Percentiles rank a stretch among this genome's conserved stretches.
Evolutionary conservation across 257 asterid genomes (phyloP).

Genomic region (Primulina huaijiensis): DNA sequence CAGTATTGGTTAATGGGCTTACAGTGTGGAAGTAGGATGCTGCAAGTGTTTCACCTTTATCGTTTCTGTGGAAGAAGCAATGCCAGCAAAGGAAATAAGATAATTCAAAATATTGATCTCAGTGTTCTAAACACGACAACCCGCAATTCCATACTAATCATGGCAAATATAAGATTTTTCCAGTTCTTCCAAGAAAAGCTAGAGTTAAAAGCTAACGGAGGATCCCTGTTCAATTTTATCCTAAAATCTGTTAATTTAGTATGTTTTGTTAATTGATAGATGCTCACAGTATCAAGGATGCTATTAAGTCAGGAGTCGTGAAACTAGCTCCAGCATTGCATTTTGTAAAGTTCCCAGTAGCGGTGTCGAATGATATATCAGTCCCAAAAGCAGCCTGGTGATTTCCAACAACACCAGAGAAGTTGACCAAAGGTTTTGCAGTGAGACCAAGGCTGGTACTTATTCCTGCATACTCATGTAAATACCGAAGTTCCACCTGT

Average conservation of each 20-base stretch:
- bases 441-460: constrained; percentile 85
- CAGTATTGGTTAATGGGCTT: constrained; percentile 70
- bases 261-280: constrained; percentile 2
- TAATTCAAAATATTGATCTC: background rate
- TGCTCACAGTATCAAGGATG: constrained; percentile 80
- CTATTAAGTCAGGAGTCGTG: constrained; percentile 67
- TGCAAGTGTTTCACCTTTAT: constrained; percentile 62
- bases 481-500: constrained; percentile 92
- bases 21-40: constrained; percentile 90
- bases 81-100: background rate
- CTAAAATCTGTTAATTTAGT: background rate
- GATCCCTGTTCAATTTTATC: background rate
- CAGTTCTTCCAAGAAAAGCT: background rate
- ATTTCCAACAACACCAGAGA: constrained; percentile 91
- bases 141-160: background rate
- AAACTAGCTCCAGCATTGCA: constrained; percentile 72
- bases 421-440: constrained; percentile 82
- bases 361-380: constrained; percentile 85
- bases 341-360: constrained; percentile 71
- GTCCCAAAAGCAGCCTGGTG: constrained; percentile 62
- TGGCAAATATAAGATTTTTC: background rate
- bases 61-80: constrained; percentile 50
- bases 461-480: constrained; percentile 90
- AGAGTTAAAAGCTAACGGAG: background rate
- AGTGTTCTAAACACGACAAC: background rate